Percentiles rank a stretch among this genome's conserved stretches.
phyloP scores from a whole-genome alignment of 2,329 filamentous ascomycete species.

The Diaporthe ampelina region DNA sequence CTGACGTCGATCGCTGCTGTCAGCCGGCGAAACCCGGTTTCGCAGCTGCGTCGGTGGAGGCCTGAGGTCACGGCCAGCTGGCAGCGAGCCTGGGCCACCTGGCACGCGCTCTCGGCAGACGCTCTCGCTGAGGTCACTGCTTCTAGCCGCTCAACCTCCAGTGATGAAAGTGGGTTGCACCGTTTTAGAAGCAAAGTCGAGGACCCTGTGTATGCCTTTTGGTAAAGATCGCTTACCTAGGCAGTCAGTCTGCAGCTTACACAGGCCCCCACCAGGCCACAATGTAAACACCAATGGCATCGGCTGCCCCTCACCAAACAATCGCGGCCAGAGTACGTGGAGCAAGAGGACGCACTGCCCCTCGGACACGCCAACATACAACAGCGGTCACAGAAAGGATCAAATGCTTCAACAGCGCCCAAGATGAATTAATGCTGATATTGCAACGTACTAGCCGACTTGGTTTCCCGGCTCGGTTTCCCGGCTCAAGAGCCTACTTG shows the following conservation, averaged over 20 bases:
- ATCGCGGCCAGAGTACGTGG: neutral
- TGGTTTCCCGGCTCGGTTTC: neutral
- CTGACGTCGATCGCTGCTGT: neutral
- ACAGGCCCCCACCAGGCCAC: too few species aligned
- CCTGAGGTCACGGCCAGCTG: neutral
- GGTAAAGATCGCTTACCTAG: too few species aligned
- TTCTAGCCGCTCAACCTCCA: too few species aligned
- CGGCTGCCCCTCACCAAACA: neutral
- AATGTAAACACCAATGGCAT: too few species aligned
- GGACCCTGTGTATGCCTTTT: too few species aligned
- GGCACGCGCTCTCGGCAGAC: too few species aligned
- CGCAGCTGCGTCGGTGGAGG: constrained; percentile 8
- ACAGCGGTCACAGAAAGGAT: neutral
- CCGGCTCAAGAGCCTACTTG: constrained; percentile 47
- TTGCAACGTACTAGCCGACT: neutral
- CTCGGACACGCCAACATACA: neutral
- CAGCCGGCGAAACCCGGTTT: constrained; percentile 19
- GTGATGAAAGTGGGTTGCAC: too few species aligned
- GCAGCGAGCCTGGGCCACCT: neutral
- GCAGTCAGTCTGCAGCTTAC: too few species aligned
- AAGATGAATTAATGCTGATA: neutral
- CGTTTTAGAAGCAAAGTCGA: too few species aligned
- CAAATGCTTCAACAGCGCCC: neutral
- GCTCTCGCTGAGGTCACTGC: too few species aligned
- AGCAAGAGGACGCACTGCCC: neutral